A percentile compares a stretch with the other conserved stretches of the same genome.
These are phyloP conservation scores for Chenopodium berlandieri DNA, from an alignment of 148 eudicot genomes.

Conservation along the genomic window DNA sequence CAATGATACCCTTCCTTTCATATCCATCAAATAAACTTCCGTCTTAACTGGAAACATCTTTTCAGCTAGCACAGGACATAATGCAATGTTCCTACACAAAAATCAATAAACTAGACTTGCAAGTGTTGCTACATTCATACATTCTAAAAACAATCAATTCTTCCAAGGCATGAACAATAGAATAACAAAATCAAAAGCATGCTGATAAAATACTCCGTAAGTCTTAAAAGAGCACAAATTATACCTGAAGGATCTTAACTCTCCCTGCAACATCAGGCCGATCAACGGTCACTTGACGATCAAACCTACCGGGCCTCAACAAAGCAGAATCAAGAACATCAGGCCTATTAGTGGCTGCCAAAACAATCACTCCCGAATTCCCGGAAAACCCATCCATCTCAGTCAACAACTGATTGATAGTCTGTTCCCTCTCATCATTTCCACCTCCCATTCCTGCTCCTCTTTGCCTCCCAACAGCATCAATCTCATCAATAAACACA, in stretches of 20 bases:
- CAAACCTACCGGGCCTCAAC: constrained; percentile 99
- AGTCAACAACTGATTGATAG: constrained; percentile 96
- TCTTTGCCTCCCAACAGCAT: constrained; percentile 99
- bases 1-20: neutral
- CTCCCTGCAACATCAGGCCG: constrained; percentile 99
- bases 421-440: constrained; percentile 98
- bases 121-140: neutral
- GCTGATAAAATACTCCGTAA: neutral
- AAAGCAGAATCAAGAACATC: constrained; percentile 98
- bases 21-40: neutral
- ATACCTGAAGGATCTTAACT: constrained; percentile 95
- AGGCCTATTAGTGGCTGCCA: constrained; percentile 97
- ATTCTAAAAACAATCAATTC: neutral
- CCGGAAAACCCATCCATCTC: constrained; percentile 99
- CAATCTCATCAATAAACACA: constrained; percentile 98
- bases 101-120: neutral
- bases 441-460: constrained; percentile 99
- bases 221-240: neutral
- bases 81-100: neutral
- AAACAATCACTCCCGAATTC: constrained; percentile 90
- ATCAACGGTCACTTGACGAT: constrained; percentile 96
- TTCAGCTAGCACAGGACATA: neutral
- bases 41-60: neutral
- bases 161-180: neutral
- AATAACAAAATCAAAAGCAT: neutral